Evolutionary conservation across 163 green algal species (phyloP), one percentile per base, ranked within the genome.

Genomic region (Chlamydomonas reinhardtii): DNA sequence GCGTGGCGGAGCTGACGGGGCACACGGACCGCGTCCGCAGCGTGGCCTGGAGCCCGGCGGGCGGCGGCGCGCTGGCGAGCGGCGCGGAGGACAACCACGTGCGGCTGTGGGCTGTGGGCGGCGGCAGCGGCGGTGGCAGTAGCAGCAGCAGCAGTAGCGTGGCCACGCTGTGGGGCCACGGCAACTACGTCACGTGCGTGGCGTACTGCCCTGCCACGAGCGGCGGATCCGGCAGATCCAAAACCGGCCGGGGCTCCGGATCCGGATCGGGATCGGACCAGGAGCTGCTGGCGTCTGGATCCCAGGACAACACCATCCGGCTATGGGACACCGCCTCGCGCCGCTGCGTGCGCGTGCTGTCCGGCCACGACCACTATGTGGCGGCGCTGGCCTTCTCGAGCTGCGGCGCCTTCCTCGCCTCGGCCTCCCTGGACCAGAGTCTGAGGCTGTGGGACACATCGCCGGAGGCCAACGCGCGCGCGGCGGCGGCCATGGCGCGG

Each of bases 71-170:
- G n/a, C 76, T 83, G 35, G 76, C 76, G 22, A 74, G 59, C 35
- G 76, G 76, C 62, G 76, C 76, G 22, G 76, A 83, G 39, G 76
- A 83, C 39, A 83, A 83, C 39, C 76, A 83, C 35, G 76, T 83
- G 27, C 64, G 76, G 14, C 61, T 83, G 35, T 83, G 76, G 76
- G 64, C 74, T 5, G 35, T 34, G 20, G 54, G 24, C 9, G 48
- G 35, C 27, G 17, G 48, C 48, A 14, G 11, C 48, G n/a, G n/a
- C n/a, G n/a, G n/a, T n/a, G n/a, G n/a, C n/a, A n/a, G n/a, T n/a
- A n/a, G n/a, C n/a, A n/a, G 24, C 9, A 29, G 35, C 27, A 5
- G 48, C 48, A 14, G 11, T 14, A 74, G 62, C 27, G 24, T 31
- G 9, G 61, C 76, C 9, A 83, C 76, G 12, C 25, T 83, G 61